Base-by-base conservation (phyloP, 164 flowering plant species). In the Piper betle region DNA sequence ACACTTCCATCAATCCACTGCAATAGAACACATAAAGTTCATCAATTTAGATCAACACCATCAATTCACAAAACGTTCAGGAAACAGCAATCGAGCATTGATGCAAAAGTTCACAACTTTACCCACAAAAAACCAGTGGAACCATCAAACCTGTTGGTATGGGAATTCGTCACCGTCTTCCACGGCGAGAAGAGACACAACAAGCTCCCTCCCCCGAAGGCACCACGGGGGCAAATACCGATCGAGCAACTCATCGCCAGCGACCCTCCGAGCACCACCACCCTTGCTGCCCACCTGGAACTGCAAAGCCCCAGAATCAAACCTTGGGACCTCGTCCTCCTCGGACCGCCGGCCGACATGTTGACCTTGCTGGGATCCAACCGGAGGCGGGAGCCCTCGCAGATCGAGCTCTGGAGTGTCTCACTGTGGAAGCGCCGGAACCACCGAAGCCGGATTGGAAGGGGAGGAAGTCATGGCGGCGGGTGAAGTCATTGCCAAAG, bases 1-100 rank as follows among this genome's bases (percentile, higher is more conserved):
- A 85, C 77, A 56, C 97, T 88, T 68, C 91, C 99, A 74, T 93
- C 97, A 56, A 93, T 62, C 97, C 96, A 90, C 99, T 90, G 60
- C 66, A 63, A 63, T 25, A 25, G 33, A 25, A 25, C 33, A 0
- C 33, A 25, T 25, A 25, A 25, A 25, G 1, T 25, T 25, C 33
- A 25, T 25, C 33, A 25, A 25, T 25, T 25, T 25, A 25, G 33
- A 25, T 25, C 33, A 25, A 25, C 33, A 25, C 33, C 33, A 25
- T 0, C 33, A 25, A 25, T 25, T 25, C 33, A 25, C 33, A 25
- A 25, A 25, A 25, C 33, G 33, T 25, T 25, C 33, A 25, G 2
- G 2, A 25, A 25, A 25, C 2, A 25, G 33, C 1, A 25, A 25
- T 25, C 33, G 33, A 25, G 33, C 33, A 25, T 25, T 25, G 33